Evolutionary conservation across 345 rosid genomes (phyloP).

Genomic region (Kernera saxatilis): DNA sequence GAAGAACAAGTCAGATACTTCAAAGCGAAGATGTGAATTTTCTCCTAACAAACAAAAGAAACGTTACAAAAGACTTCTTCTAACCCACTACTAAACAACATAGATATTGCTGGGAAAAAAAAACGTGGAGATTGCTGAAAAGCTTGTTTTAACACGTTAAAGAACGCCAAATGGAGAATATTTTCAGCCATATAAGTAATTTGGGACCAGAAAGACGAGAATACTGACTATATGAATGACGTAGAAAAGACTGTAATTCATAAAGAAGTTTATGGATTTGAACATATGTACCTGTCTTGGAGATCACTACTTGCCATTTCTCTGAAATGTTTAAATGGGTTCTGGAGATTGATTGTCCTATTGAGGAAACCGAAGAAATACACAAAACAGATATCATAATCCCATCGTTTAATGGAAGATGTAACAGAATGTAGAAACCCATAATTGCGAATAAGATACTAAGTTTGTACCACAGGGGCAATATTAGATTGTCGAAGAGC

Average conservation of each 20-base stretch:
- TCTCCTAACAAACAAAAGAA: too few relatives aligned
- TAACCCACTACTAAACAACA: not conserved
- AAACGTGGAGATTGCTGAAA: not conserved
- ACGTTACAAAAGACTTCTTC: not conserved
- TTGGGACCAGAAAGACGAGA: not conserved
- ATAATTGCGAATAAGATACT: not conserved
- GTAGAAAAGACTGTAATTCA: not conserved
- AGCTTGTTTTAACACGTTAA: not conserved
- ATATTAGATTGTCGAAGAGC: slow-evolving; percentile 31
- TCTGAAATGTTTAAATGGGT: not conserved
- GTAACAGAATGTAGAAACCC: not conserved
- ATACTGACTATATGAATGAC: not conserved
- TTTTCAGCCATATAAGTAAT: not conserved
- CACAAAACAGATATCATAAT: not conserved
- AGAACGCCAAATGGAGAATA: not conserved
- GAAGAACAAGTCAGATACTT: too few relatives aligned
- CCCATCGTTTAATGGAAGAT: not conserved
- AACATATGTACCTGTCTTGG: not conserved
- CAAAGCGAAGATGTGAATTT: not conserved
- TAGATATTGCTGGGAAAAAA: not conserved
- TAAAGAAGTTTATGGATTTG: not conserved
- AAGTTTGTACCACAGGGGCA: slow-evolving; percentile 8
- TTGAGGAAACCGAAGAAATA: not conserved
- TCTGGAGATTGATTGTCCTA: slow-evolving; percentile 23
- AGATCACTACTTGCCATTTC: not conserved